Base-by-base conservation (phyloP, 345 rosid genomes). In the Garcia nutans region DNA sequence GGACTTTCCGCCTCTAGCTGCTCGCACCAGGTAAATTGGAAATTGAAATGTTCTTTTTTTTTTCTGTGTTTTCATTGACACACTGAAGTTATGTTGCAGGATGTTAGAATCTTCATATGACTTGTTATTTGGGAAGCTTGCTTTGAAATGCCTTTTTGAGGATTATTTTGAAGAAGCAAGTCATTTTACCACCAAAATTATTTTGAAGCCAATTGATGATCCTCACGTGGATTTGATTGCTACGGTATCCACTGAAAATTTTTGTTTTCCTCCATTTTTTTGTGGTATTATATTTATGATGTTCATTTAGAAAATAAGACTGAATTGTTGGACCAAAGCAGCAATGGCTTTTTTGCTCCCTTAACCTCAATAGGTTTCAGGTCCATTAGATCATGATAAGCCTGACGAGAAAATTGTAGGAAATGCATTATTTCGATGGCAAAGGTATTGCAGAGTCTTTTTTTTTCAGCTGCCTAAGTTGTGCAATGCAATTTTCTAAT, bases 151-250 rank as follows among this genome's bases (percentile, higher is more conserved):
- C 65, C 89, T 94, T 4, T 92, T 94, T 56, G 92, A 92, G 62
- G 97, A 94, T 85, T 92, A 92, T 83, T 89, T 91, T 77, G 98
- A 94, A 81, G 90, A 89, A 65, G 88, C 98, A 0, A 76, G 85
- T 67, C 90, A 81, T 68, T 92, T 92, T 66, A 85, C 83, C 65
- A 87, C 93, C 19, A 87, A 86, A 69, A 86, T 94, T 55, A 70
- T 94, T 87, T 82, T 94, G 81, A 94, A 92, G 81, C 98, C 98
- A 15, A 77, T 92, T 23, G 97, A 94, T 79, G 98, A 94, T 49
- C 97, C 98, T 74, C 92, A 91, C 37, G 97, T 94, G 11, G 97
- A 94, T 84, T 78, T 94, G 85, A 83, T 90, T 84, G 97, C 97
- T 55, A 90, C 97, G 49, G 98, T 94, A 93, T 88, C 88, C 91